Evolutionary conservation across 139 green algal species (phyloP).

Genomic region (Prasinococcaceae sp.): DNA sequence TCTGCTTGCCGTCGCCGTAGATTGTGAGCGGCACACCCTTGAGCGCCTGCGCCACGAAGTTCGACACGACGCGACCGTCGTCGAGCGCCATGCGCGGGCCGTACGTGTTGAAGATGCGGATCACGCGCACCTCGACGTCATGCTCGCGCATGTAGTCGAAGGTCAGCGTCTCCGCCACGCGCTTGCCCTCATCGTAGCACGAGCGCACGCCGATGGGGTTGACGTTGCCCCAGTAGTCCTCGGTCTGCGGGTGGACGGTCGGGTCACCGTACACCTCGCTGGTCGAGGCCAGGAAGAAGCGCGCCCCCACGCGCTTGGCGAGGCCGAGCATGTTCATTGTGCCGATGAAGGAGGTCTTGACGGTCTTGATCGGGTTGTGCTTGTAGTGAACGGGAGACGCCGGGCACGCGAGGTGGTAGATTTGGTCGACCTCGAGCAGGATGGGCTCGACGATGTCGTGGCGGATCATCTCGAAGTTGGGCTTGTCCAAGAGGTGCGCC

Average conservation of each 20-base stretch:
- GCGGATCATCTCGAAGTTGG: slow-evolving; percentile 93
- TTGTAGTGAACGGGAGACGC: slow-evolving; percentile 99
- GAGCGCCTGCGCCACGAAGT: slow-evolving; percentile 89
- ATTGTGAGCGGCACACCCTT: slow-evolving; percentile 71
- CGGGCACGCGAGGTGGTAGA: slow-evolving; percentile 97
- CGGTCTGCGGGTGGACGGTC: slow-evolving; percentile 90
- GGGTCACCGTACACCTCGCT: slow-evolving; percentile 97
- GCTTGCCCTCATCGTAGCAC: slow-evolving; percentile 98
- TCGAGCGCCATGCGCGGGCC: slow-evolving; percentile 94
- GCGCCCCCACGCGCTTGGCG: slow-evolving; percentile 79
- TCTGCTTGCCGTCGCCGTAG: slow-evolving; percentile 91
- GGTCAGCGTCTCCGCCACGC: slow-evolving; percentile 85
- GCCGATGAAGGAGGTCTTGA: slow-evolving; percentile 93
- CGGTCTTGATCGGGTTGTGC: slow-evolving; percentile 98
- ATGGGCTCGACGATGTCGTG: slow-evolving; percentile 94
- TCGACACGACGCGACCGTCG: slow-evolving; percentile 93
- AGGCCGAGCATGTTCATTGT: slow-evolving; percentile 99
- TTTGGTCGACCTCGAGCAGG: slow-evolving; percentile 92
- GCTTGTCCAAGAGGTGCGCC: slow-evolving; percentile 59
- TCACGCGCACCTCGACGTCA: slow-evolving; percentile 58
- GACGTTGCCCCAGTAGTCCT: slow-evolving; percentile 98
- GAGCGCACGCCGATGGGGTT: slow-evolving; percentile 91
- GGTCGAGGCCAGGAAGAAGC: slow-evolving; percentile 85
- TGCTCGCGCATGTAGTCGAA: slow-evolving; percentile 77
- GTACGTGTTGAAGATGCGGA: slow-evolving; percentile 98